Evolutionary conservation across 116 monocot species (phyloP), one percentile per base, ranked within the genome.

Genomic region (Iris pallida): DNA sequence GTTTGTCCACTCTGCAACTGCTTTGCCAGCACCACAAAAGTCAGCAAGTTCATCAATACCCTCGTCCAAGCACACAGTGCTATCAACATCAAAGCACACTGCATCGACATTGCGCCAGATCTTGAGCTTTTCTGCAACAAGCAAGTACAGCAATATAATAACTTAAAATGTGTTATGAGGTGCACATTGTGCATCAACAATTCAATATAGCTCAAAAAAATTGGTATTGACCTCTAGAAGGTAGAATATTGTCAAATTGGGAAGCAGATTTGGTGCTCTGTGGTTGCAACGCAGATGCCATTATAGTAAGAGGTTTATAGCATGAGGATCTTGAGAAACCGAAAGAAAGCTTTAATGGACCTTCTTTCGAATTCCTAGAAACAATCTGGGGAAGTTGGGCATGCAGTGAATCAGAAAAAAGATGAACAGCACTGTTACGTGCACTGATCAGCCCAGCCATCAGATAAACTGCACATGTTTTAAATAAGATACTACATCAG

Each of bases 41-140:
- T 93, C 93, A 7, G 98, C 98, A 51, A 98, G 87, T 61, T 93
- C 98, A 80, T 98, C 98, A 18, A 98, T 98, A 47, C 98, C 98
- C 78, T 98, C 98, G 65, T 98, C 93, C 61, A 93, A 53, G 70
- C 90, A 93, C 11, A 98, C 98, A 44, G 98, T 98, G 74, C 98
- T 98, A 68, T 98, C 98, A 62, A 98, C 98, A 79, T 98, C 98
- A 70, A 98, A 98, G 70, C 98, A 98, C 48, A 98, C 98, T 9
- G 86, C 98, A 78, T 93, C 83, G 10, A 83, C 90, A 55, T 54
- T 88, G 19, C 70, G 71, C 98, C 90, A 93, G 46, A 90, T 80
- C 71, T 83, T 78, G 47, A 93, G 77, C 45, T 86, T 90, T 59
- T 88, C 98, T 97, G 19, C 45, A 80, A 46, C 42, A 56, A 72